A percentile compares a stretch with the other conserved stretches of the same genome.
These are phyloP conservation scores for Podila minutissima DNA, from an alignment of 192 early-diverging fungal genomes.

Conservation along the genomic window DNA sequence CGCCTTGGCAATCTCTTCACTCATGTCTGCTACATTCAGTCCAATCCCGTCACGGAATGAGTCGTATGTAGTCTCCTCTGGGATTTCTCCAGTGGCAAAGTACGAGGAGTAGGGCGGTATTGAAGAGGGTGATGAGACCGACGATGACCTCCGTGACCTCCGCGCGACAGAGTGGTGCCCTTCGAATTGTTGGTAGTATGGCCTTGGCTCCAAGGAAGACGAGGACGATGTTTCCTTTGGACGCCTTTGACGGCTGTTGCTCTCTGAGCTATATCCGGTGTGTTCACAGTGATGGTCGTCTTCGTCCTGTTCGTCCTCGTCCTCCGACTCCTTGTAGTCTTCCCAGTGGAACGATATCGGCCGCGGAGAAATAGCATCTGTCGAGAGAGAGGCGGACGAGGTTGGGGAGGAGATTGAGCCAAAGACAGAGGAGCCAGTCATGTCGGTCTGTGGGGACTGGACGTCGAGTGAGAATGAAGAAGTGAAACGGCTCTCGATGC, in stretches of 20 bases:
- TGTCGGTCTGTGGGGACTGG: conserved; percentile 9
- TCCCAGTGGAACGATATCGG: conserved; percentile 48
- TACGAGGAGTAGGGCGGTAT: background rate
- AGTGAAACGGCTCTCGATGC: conserved; percentile 29
- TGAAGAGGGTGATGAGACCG: background rate
- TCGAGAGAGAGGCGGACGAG: conserved; percentile 6
- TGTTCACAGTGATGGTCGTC: background rate
- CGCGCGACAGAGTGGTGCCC: conserved; percentile 36
- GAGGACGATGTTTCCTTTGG: too few relatives aligned
- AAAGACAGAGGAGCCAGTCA: background rate
- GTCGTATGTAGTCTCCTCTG: conserved; percentile 32
- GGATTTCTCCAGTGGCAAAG: background rate
- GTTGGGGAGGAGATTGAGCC: conserved; percentile 1
- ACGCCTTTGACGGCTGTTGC: background rate
- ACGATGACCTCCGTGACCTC: conserved; percentile 15
- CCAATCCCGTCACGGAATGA: conserved; percentile 40
- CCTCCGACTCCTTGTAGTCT: conserved; percentile 18
- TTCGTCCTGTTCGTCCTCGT: conserved; percentile 15
- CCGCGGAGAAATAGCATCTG: conserved; percentile 12
- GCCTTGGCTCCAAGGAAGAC: background rate
- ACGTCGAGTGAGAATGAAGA: background rate
- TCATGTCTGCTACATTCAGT: conserved; percentile 28
- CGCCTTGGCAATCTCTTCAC: conserved; percentile 39
- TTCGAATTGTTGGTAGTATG: conserved; percentile 38
- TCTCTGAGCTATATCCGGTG: background rate